These are phyloP conservation scores for Ophiostoma novo-ulmi DNA, from an alignment of 2,329 filamentous ascomycete genomes.

Conservation along the genomic window DNA sequence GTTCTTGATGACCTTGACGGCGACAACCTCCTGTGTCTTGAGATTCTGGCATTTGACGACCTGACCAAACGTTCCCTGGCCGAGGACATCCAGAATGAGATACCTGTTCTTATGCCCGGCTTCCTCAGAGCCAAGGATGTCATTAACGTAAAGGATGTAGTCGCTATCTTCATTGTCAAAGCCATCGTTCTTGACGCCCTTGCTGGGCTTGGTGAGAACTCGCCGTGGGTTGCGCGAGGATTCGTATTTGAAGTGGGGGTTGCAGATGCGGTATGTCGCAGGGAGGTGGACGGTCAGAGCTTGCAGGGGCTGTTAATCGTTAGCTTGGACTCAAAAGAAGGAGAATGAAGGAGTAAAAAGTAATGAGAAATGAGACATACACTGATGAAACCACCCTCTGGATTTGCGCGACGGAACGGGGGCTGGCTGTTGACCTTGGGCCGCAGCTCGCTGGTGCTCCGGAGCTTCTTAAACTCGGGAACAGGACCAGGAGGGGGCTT, in stretches of 20 bases:
- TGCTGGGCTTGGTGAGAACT: conserved; percentile 96
- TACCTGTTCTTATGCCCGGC: conserved; percentile 98
- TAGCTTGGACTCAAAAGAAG: conserved; percentile 18
- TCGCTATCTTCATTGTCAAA: conserved; percentile 99
- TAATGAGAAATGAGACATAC: conserved; percentile 47
- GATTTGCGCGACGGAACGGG: conserved; percentile 85
- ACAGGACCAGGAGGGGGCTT: conserved; percentile 59
- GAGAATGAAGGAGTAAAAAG: background rate
- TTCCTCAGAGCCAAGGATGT: conserved; percentile 95
- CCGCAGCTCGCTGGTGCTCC: conserved; percentile 66
- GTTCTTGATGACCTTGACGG: conserved; percentile 99
- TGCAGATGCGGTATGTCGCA: conserved; percentile 96
- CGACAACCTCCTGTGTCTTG: conserved; percentile 96
- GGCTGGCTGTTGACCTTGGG: conserved; percentile 84
- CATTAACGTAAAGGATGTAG: conserved; percentile 98
- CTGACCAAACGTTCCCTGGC: conserved; percentile 96
- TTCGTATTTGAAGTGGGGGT: conserved; percentile 97
- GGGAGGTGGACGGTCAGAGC: conserved; percentile 89
- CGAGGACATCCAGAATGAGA: conserved; percentile 91
- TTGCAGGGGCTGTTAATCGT: conserved; percentile 68
- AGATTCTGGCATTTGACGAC: conserved; percentile 98
- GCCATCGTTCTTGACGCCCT: conserved; percentile 96
- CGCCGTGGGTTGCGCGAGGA: conserved; percentile 92
- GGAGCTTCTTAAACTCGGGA: conserved; percentile 80
- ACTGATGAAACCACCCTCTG: conserved; percentile 96